A percentile compares a stretch with the other conserved stretches of the same genome.
phyloP scores from a whole-genome alignment of 768 basidiomycete species.

The Paxillus ammoniavirescens region DNA sequence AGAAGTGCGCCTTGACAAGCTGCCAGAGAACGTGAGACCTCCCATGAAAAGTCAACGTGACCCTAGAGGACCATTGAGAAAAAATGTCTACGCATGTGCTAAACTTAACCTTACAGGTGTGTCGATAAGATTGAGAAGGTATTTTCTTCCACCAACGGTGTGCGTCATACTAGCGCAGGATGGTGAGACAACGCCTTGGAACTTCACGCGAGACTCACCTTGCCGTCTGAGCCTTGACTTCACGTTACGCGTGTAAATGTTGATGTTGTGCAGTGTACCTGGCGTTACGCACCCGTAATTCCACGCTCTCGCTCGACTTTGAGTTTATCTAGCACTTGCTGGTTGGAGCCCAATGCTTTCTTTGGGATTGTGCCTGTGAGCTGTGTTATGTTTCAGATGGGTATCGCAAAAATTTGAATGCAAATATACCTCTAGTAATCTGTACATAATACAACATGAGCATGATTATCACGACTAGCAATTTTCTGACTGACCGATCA shows the following conservation, averaged over 20 bases:
- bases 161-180: slow-evolving; percentile 70
- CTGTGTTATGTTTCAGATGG: slow-evolving; percentile 39
- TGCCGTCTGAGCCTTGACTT: slow-evolving; percentile 95
- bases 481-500: slow-evolving; percentile 56
- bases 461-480: not conserved
- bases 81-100: not conserved
- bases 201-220: slow-evolving; percentile 45
- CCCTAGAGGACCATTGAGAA: slow-evolving; percentile 47
- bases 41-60: slow-evolving; percentile 98
- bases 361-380: slow-evolving; percentile 84
- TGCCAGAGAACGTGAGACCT: slow-evolving; percentile 88
- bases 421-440: slow-evolving; percentile 66
- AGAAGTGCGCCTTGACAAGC: slow-evolving; percentile 89
- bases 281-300: slow-evolving; percentile 70
- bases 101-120: slow-evolving; percentile 64
- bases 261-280: not conserved
- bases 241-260: slow-evolving; percentile 1
- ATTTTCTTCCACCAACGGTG: slow-evolving; percentile 46
- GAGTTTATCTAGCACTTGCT: slow-evolving; percentile 88
- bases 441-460: slow-evolving; percentile 27
- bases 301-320: slow-evolving; percentile 97
- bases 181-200: slow-evolving; percentile 3
- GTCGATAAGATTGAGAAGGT: slow-evolving; percentile 92
- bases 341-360: slow-evolving; percentile 63
- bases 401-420: not conserved